phyloP scores from a whole-genome alignment of 306 rosid species.

The Benincasa hispida region DNA sequence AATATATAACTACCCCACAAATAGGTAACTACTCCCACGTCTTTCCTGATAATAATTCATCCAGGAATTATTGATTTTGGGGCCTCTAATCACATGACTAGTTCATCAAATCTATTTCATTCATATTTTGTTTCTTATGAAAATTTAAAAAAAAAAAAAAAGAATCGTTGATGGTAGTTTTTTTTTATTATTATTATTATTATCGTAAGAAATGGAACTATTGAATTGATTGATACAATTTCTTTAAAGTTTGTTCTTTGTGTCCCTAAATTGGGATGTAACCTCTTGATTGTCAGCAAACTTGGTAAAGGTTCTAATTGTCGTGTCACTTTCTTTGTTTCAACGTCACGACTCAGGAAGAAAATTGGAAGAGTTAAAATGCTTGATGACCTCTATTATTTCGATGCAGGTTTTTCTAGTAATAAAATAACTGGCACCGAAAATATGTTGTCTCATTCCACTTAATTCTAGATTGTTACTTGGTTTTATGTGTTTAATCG shows the following conservation, averaged over 20 bases:
- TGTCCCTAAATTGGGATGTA: not conserved
- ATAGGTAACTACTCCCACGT: no score
- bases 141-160: not conserved
- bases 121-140: not conserved
- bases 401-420: no score
- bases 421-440: no score
- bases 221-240: not conserved
- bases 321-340: not conserved
- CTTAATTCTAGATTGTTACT: no score
- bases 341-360: not conserved
- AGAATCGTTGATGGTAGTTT: not conserved
- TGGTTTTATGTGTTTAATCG: no score
- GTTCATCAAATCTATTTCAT: not conserved
- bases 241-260: not conserved
- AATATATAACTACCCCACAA: not conserved
- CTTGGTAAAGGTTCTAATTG: not conserved
- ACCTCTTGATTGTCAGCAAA: not conserved
- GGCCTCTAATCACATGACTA: no score
- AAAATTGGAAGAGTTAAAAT: not conserved
- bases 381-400: no score
- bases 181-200: no score
- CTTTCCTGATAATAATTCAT: no score
- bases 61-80: no score
- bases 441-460: no score
- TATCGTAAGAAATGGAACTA: not conserved